Percentiles rank a stretch among this genome's conserved stretches.
Evolutionary conservation across 164 flowering plant species (phyloP).

Genomic region (Amborella trichopoda): DNA sequence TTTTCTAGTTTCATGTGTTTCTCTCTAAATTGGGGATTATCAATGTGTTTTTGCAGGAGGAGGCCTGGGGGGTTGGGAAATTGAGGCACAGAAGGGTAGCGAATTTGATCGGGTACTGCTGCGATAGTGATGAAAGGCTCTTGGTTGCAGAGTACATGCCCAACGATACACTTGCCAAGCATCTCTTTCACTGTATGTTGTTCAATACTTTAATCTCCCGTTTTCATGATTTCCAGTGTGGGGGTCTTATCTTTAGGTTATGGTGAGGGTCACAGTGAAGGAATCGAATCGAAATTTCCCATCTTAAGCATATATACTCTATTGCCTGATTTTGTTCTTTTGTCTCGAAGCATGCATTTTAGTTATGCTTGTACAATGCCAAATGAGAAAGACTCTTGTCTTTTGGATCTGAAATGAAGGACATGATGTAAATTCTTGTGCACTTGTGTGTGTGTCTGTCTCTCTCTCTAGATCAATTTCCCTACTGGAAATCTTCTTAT

Average conservation of each 20-base stretch:
- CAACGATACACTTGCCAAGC: conserved; percentile 93
- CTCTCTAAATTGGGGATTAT: background rate
- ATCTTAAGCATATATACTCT: background rate
- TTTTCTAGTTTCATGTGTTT: conserved; percentile 5
- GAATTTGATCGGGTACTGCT: conserved; percentile 94
- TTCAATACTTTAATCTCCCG: background rate
- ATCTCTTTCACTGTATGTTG: conserved; percentile 88
- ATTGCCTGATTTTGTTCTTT: background rate
- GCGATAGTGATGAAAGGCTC: conserved; percentile 90
- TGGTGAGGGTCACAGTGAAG: background rate
- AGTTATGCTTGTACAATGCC: background rate
- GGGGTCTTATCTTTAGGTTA: background rate
- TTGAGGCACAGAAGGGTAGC: conserved; percentile 70
- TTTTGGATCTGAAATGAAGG: too few relatives aligned
- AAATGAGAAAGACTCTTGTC: too few relatives aligned
- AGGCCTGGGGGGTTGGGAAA: conserved; percentile 88
- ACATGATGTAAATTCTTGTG: too few relatives aligned
- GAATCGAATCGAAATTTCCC: background rate
- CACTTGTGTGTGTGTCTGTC: too few relatives aligned
- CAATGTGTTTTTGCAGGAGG: conserved; percentile 41
- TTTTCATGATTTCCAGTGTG: background rate
- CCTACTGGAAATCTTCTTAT: too few relatives aligned
- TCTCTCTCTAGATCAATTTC: too few relatives aligned
- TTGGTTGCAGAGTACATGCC: conserved; percentile 97
- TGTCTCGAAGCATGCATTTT: background rate